phyloP scores from a whole-genome alignment of 257 asterid genomes.

The Scutellaria baicalensis region DNA sequence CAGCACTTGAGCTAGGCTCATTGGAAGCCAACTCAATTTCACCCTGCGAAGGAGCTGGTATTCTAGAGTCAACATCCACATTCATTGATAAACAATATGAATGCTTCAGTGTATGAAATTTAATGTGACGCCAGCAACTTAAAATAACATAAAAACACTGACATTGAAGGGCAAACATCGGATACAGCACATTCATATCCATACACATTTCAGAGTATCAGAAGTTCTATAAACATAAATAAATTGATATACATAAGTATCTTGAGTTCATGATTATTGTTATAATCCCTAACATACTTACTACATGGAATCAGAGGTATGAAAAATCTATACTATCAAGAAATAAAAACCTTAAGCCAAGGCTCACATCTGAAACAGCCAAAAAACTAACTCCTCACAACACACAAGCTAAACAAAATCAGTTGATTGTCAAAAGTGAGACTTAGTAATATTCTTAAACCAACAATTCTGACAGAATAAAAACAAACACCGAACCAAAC shows the following conservation, averaged over 20 bases:
- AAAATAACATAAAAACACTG: not conserved
- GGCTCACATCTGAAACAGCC: not conserved
- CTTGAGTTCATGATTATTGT: not conserved
- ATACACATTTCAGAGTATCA: not conserved
- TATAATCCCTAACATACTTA: not conserved
- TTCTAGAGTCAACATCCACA: conserved; percentile 25
- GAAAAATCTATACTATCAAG: not conserved
- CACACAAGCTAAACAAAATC: not conserved
- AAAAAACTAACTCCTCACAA: not conserved
- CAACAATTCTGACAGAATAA: not conserved
- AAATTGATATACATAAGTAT: not conserved
- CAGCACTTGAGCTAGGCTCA: conserved; percentile 46
- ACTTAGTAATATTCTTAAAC: not conserved
- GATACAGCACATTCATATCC: not conserved
- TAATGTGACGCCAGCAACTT: not conserved
- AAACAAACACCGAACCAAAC: not conserved
- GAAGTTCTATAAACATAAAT: not conserved
- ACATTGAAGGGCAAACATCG: not conserved
- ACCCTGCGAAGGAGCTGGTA: conserved; percentile 64
- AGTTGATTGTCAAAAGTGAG: not conserved
- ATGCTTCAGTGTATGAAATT: not conserved
- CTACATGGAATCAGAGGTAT: not conserved
- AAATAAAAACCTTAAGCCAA: not conserved
- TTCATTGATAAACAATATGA: not conserved
- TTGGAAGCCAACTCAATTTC: conserved; percentile 46